A percentile compares a stretch with the other conserved stretches of the same genome.
Conservation (phyloP, 192 early-diverging fungal genomes). For the Entophlyctis luteolus region DNA sequence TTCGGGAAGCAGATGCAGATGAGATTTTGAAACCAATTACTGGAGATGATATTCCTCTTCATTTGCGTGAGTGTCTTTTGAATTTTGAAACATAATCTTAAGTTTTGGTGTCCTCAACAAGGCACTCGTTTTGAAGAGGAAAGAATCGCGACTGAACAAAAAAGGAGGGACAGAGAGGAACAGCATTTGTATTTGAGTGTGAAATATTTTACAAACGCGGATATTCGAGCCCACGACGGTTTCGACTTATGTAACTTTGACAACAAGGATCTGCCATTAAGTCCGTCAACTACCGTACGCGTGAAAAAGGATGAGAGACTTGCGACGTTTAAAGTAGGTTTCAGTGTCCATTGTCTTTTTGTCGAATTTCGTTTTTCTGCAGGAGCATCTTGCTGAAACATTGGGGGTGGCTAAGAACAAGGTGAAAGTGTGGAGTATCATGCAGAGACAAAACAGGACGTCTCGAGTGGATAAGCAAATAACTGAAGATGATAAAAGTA, state of each 20-base stretch:
- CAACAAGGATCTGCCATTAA: constrained; percentile 36
- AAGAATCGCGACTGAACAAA: constrained; percentile 51
- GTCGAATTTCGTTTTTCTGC: no score
- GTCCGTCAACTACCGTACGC: constrained; percentile 29
- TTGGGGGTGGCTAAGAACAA: constrained; percentile 44
- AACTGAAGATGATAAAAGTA: constrained; percentile 45
- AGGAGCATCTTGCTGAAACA: constrained; percentile 44
- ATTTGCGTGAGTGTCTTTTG: constrained; percentile 52
- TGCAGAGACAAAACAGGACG: constrained; percentile 87
- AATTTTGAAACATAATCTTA: not conserved
- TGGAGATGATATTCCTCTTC: constrained; percentile 74
- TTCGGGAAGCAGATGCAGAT: constrained; percentile 72
- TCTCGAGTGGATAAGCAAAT: constrained; percentile 76
- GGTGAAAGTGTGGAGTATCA: constrained; percentile 80
- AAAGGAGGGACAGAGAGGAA: constrained; percentile 67
- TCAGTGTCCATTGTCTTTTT: not conserved
- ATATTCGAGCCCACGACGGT: constrained; percentile 67
- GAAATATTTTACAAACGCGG: constrained; percentile 61
- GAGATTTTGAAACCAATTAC: constrained; percentile 65
- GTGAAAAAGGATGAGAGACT: constrained; percentile 60
- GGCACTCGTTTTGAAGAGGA: constrained; percentile 56
- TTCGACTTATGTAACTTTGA: constrained; percentile 84
- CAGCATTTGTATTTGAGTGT: constrained; percentile 63
- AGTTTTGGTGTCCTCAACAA: not conserved
- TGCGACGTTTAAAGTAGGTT: constrained; percentile 28